phyloP scores from a whole-genome alignment of 768 basidiomycete genomes.

The Leccinum boreale region DNA sequence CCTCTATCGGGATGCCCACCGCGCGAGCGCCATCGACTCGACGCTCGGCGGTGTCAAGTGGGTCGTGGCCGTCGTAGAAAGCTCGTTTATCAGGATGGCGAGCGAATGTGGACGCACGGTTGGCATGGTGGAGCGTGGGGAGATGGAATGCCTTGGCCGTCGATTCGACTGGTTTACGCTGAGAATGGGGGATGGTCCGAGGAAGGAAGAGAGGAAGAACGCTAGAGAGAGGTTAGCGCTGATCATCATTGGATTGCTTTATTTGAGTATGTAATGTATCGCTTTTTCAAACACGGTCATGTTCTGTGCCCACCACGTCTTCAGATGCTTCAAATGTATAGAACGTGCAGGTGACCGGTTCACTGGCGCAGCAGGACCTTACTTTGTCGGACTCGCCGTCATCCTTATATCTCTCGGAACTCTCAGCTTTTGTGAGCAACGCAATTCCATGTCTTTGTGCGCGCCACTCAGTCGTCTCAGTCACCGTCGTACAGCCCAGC shows the following conservation, averaged over 20 bases:
- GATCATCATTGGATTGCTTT: constrained; percentile 4
- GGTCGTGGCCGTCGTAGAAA: constrained; percentile 45
- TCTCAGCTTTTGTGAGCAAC: constrained; percentile 74
- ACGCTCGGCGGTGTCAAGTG: constrained; percentile 35
- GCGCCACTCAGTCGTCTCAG: constrained; percentile 41
- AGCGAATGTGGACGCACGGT: constrained; percentile 47
- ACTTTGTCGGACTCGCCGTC: constrained; percentile 82
- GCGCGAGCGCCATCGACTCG: constrained; percentile 32
- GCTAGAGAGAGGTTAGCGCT: constrained; percentile 32
- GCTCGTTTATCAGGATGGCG: constrained; percentile 47
- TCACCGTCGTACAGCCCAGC: constrained; percentile 72
- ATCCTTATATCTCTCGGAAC: constrained; percentile 65
- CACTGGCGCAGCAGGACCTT: constrained; percentile 89
- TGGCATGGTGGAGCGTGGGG: constrained; percentile 44
- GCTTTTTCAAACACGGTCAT: not conserved
- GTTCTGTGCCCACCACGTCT: constrained; percentile 33
- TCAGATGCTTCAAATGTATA: constrained; percentile 60
- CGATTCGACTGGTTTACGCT: constrained; percentile 60
- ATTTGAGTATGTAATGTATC: not conserved
- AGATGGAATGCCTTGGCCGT: constrained; percentile 34
- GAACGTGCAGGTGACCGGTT: constrained; percentile 75
- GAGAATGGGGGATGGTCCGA: constrained; percentile 37
- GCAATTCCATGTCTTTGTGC: not conserved
- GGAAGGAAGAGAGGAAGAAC: constrained; percentile 43
- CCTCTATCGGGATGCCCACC: constrained; percentile 39